Percentiles rank a stretch among this genome's conserved stretches.
Conservation (phyloP, 768 basidiomycete genomes). For the Rhodotorula paludigena region DNA sequence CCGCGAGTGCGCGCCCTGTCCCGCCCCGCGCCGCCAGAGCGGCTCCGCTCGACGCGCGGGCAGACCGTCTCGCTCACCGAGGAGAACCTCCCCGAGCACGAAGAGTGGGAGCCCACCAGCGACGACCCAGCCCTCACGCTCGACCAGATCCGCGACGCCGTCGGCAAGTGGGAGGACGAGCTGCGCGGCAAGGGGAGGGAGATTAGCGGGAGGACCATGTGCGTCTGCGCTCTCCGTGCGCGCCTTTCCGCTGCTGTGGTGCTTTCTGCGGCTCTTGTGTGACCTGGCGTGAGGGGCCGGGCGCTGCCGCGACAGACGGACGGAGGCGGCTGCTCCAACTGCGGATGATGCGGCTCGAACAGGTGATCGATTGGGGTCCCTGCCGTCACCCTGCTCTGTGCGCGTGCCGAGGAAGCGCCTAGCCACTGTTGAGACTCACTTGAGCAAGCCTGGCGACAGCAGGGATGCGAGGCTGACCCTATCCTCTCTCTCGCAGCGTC, state of each 20-base stretch:
- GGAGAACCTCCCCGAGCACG: conserved; percentile 17
- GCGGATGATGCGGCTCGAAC: not conserved
- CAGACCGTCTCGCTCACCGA: conserved; percentile 21
- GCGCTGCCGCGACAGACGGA: not conserved
- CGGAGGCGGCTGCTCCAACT: too few relatives aligned
- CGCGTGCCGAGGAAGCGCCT: too few relatives aligned
- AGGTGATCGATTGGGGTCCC: too few relatives aligned
- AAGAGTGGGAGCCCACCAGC: conserved; percentile 32
- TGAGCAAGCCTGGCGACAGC: too few relatives aligned
- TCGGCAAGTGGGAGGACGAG: conserved; percentile 65
- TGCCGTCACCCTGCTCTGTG: too few relatives aligned
- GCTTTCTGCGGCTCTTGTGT: too few relatives aligned
- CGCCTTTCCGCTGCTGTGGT: not conserved
- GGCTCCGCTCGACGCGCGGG: conserved; percentile 19
- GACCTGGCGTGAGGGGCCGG: not conserved
- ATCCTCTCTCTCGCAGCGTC: conserved; percentile 28
- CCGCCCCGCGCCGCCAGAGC: conserved; percentile 19
- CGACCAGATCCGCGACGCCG: conserved; percentile 67
- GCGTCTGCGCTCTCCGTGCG: conserved; percentile 81
- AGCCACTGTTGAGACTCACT: too few relatives aligned
- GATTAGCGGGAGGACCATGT: conserved; percentile 82
- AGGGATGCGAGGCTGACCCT: not conserved
- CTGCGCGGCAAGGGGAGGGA: conserved; percentile 65
- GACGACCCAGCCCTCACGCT: conserved; percentile 42
- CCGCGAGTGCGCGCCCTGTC: conserved; percentile 3